These are phyloP conservation scores for Xylona heveae DNA, from an alignment of 495 filamentous ascomycete genomes.

Conservation along the genomic window DNA sequence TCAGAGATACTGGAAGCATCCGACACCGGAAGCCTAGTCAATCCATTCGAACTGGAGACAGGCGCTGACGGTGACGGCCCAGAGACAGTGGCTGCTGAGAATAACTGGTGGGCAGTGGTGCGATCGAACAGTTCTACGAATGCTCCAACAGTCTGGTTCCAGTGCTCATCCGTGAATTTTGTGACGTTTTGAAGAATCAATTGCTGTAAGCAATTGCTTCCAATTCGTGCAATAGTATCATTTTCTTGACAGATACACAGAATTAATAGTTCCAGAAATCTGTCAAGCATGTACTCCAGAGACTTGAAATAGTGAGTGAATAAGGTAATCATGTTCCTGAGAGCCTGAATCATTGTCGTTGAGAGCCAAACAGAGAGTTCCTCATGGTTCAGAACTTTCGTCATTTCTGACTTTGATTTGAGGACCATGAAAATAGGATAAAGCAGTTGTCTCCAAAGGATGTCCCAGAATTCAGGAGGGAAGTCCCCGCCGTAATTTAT, in stretches of 20 bases:
- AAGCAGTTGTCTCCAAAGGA: slow-evolving; percentile 85
- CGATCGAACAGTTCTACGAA: slow-evolving; percentile 90
- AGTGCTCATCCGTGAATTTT: slow-evolving; percentile 73
- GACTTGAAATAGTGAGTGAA: slow-evolving; percentile 97
- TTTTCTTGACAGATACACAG: slow-evolving; percentile 98
- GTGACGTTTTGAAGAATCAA: slow-evolving; percentile 87
- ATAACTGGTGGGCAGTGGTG: slow-evolving; percentile 85
- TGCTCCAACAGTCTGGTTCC: slow-evolving; percentile 79
- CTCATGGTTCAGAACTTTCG: slow-evolving; percentile 79
- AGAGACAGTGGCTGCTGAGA: slow-evolving; percentile 74
- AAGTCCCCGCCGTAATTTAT: slow-evolving; percentile 81
- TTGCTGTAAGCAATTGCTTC: slow-evolving; percentile 92
- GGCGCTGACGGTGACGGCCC: slow-evolving; percentile 17
- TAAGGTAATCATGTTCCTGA: slow-evolving; percentile 93
- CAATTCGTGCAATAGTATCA: slow-evolving; percentile 93
- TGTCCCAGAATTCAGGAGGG: slow-evolving; percentile 92
- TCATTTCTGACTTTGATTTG: slow-evolving; percentile 88
- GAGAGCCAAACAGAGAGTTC: slow-evolving; percentile 97
- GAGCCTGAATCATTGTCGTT: slow-evolving; percentile 96
- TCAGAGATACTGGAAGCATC: neutral
- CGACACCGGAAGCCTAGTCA: slow-evolving; percentile 2
- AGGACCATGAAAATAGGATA: slow-evolving; percentile 98
- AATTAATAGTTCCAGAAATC: slow-evolving; percentile 79
- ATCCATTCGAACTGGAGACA: slow-evolving; percentile 7
- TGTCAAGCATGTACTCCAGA: slow-evolving; percentile 87